Base-by-base conservation (phyloP, 805 yeast genomes). In the Pichia nakasei region DNA sequence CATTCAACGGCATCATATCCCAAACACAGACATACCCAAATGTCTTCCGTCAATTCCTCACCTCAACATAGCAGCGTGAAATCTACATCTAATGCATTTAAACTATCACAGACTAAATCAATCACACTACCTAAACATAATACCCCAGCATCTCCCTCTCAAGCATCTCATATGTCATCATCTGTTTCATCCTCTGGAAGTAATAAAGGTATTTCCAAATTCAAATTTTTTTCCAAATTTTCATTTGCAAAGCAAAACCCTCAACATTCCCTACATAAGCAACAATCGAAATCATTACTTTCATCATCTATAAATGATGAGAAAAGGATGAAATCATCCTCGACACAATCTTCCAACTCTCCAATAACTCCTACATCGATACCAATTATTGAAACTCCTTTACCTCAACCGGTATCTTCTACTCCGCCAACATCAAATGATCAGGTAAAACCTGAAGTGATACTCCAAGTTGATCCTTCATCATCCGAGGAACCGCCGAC, bases 211-310 rank as follows among this genome's bases (percentile, higher is more conserved):
- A 5, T 21, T 32, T 18, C 22, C 39, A 20, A 18, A 32, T 37
- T 40, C 12, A 39, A 44, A 24, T 42, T 58, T 9, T 54, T 57
- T 9, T 57, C 58, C 22, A 45, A 59, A 44, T 51, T 58, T 13
- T 56, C 61, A 9, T 59, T 59, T 41, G 46, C 61, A 11, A 59
- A 59, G 37, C 59, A 55, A 37, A 24, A 48, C 21, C 39, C 47
- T 9, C 48, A 56, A 12, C 43, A 47, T 21, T 47, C 46, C 9
- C 38, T 42, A 13, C 34, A 48, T 0, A 42, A 44, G 9, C 39
- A 49, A 2, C 46, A 39, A 13, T 18, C 38, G 12, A 22, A 24
- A 13, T 24, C 38, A 22, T 17, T 24, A 2, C 20, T 22, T 12
- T 18, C 31, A 13, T 11, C 31, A 11, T 11, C 27, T 22, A 29